phyloP scores from a whole-genome alignment of 352 stramenopile genomes.

The Phytophthora cryptogea region DNA sequence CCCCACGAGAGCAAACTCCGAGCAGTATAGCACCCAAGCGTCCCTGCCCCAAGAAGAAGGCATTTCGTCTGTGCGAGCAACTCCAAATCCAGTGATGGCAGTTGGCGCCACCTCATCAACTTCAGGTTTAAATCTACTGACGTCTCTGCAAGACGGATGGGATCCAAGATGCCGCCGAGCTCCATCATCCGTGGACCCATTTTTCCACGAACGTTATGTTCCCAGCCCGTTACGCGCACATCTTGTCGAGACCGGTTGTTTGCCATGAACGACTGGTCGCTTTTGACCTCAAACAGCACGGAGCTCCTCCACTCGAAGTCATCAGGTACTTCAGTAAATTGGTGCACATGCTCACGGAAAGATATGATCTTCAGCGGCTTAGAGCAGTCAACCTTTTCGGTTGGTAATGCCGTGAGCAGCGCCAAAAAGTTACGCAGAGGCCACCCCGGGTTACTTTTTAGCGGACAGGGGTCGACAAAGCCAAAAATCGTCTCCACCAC shows the following conservation, averaged over 20 bases:
- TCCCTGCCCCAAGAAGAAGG: slow-evolving; percentile 95
- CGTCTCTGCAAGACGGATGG: slow-evolving; percentile 91
- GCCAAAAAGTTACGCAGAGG: slow-evolving; percentile 89
- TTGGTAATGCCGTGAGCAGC: slow-evolving; percentile 49
- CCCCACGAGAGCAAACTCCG: slow-evolving; percentile 97
- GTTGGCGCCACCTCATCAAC: slow-evolving; percentile 98
- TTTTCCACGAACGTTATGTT: slow-evolving; percentile 75
- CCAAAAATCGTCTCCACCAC: slow-evolving; percentile 68
- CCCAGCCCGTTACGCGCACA: slow-evolving; percentile 67
- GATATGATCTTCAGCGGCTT: slow-evolving; percentile 56
- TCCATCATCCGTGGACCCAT: slow-evolving; percentile 79
- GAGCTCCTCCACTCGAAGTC: slow-evolving; percentile 62
- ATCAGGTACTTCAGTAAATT: slow-evolving; percentile 40
- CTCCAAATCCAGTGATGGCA: slow-evolving; percentile 94
- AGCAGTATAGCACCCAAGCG: slow-evolving; percentile 97
- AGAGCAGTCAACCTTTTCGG: slow-evolving; percentile 34
- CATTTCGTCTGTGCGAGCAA: slow-evolving; percentile 92
- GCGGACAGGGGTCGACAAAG: slow-evolving; percentile 87
- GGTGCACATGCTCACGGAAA: slow-evolving; percentile 75
- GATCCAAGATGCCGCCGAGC: slow-evolving; percentile 73
- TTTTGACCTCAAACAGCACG: slow-evolving; percentile 62
- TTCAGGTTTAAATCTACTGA: slow-evolving; percentile 99
- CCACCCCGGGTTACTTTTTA: slow-evolving; percentile 83
- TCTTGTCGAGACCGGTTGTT: slow-evolving; percentile 33
- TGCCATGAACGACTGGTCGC: slow-evolving; percentile 36